Conservation (phyloP, 225 moss, liverwort and hornwort species). For the Straminergon stramineum region DNA sequence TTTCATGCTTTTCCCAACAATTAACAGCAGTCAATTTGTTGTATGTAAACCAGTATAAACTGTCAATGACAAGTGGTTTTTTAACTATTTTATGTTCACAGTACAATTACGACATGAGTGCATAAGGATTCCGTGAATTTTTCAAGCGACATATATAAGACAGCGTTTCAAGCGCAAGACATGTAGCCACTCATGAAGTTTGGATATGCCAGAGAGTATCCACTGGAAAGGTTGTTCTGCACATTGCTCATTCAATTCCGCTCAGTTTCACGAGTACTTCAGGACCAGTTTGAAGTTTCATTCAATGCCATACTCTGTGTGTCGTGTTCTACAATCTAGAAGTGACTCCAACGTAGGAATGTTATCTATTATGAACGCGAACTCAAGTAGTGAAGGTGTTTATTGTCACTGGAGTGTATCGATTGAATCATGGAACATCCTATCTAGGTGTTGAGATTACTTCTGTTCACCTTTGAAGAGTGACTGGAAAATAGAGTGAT, state of each 20-base stretch:
- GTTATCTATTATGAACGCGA: not conserved
- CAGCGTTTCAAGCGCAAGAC: conserved; percentile 11
- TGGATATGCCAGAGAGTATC: not conserved
- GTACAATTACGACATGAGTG: conserved; percentile 77
- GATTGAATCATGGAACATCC: not conserved
- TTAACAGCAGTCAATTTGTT: not conserved
- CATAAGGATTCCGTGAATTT: conserved; percentile 80
- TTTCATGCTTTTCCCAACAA: not conserved
- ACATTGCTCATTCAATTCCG: not conserved
- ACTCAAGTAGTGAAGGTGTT: not conserved
- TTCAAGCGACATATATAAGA: conserved; percentile 56
- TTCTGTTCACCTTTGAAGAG: not conserved
- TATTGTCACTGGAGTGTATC: not conserved
- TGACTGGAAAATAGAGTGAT: not conserved
- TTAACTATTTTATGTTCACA: conserved; percentile 4
- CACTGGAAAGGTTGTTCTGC: not conserved
- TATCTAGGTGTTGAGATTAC: not conserved
- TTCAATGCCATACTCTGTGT: not conserved
- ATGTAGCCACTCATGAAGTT: not conserved
- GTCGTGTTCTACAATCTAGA: not conserved
- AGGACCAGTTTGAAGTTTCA: not conserved
- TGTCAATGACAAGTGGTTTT: not conserved
- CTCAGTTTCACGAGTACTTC: not conserved
- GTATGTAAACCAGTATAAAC: not conserved
- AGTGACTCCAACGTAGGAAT: not conserved